Base-by-base conservation (phyloP, 2,329 filamentous ascomycete genomes). In the Botrytis porri region DNA sequence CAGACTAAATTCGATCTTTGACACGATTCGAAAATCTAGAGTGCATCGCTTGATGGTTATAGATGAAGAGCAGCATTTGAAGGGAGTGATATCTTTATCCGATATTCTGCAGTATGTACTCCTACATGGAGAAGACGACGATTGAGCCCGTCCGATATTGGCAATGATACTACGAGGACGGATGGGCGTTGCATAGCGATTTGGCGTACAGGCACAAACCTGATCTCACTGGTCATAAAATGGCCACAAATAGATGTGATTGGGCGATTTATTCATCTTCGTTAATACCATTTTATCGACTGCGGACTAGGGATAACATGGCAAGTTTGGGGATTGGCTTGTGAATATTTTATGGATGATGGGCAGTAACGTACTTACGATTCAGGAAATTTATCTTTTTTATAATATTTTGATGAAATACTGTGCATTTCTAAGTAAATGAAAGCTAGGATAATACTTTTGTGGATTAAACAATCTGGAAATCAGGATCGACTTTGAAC, bases 41-140 rank as follows among this genome's bases (percentile, higher is more conserved):
- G 95, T 99, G 41, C 96, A 99, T 83, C 89, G 96, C 75, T 86
- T 99, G 76, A 91, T 98, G 73, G 92, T 99, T 66, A 93, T 99
- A 73, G 95, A 99, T 82, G 94, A 98, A 77, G 88, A 95, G 70
- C 93, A 91, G 81, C 90, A 91, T 77, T 88, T 99, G 72, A 93
- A 92, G 81, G 96, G 96, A 64, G 89, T 99, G 72, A 90, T 99
- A 74, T 98, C 95, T 10, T 86, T 99, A 71, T 98, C 95, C 74
- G 96, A 99, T 83, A 98, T 99, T 77, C 88, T 99, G 77, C 94
- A 97, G 80, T 98, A 99, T 81, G 93, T 98, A 70, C 86, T 99
- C 76, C 86, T 97, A 35, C 88, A 93, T 70, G 80, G 80, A 45
- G 80, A 80, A 69, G 77, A 74, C 35, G 78, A 79, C 37, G 78